phyloP scores from a whole-genome alignment of 2,329 filamentous ascomycete genomes.

The Colletotrichum destructivum region DNA sequence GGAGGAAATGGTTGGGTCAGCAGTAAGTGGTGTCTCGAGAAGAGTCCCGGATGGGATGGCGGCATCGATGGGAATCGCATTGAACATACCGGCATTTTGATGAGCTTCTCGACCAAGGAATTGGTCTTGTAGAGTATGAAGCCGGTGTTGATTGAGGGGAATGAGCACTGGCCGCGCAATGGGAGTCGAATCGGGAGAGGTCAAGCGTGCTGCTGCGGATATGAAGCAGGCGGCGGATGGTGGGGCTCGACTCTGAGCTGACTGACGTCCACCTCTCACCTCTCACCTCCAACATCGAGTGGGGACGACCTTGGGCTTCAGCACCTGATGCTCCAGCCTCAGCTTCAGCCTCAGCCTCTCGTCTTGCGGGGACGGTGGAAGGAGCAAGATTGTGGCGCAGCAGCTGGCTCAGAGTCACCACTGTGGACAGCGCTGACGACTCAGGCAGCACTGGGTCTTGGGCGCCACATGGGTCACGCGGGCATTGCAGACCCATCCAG shows the following conservation, averaged over 20 bases:
- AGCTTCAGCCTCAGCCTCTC: slow-evolving; percentile 2
- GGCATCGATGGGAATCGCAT: background rate
- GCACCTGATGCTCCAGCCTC: slow-evolving; percentile 44
- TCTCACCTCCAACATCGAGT: too few species aligned
- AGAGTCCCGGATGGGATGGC: background rate
- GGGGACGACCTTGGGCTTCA: background rate
- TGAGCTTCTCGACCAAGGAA: slow-evolving; percentile 40
- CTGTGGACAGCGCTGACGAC: background rate
- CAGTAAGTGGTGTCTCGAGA: slow-evolving; percentile 14
- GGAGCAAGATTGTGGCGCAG: background rate
- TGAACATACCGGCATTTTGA: slow-evolving; percentile 64
- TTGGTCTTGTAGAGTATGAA: slow-evolving; percentile 42
- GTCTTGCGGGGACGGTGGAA: too few species aligned
- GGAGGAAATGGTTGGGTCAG: slow-evolving; percentile 8
- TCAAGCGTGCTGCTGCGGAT: slow-evolving; percentile 15
- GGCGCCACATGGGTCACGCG: slow-evolving; percentile 3
- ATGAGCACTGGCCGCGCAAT: slow-evolving; percentile 28
- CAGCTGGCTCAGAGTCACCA: background rate
- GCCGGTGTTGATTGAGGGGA: slow-evolving; percentile 39
- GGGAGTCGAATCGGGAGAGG: slow-evolving; percentile 20
- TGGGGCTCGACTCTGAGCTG: slow-evolving; percentile 31
- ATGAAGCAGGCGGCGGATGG: slow-evolving; percentile 26
- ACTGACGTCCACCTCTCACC: slow-evolving; percentile 39
- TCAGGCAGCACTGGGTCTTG: background rate
- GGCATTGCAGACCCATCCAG: background rate